Evolutionary conservation across 2,329 filamentous ascomycete genomes (phyloP), one percentile per base, ranked within the genome.

Genomic region (Arthroderma sp.): DNA sequence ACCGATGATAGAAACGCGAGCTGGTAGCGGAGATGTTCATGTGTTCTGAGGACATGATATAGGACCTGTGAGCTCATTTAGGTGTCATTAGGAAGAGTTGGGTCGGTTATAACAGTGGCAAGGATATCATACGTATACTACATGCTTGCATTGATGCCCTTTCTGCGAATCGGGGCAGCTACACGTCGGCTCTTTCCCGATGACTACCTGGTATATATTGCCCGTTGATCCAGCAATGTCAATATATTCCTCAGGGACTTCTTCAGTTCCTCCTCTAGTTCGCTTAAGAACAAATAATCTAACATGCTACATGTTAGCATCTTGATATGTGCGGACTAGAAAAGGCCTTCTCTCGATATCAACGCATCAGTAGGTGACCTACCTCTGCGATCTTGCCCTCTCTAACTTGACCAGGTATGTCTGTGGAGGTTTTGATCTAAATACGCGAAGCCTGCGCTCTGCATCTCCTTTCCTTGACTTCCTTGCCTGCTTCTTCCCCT

Each of bases 121-220:
- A 33, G 44, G 35, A 7, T 37, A 13, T 23, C 70, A 60, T 71
- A 79, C 79, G 64, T 83, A 84, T 49, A 80, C 69, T 44, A 83
- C 77, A 62, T 85, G 82, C 65, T 85, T 85, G 75, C 82, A 86
- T 63, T 82, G 79, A 47, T 80, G 79, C 3, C 81, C 78, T 58
- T 79, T 79, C 35, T 51, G 60, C 6, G 71, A 72, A 66, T 82
- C 77, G 0, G 79, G 79, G 65, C 81, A 84, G 57, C 74, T 74
- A 67, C 81, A 84, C 4, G 62, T 70, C 0, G 81, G 80, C 9
- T 74, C 63, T 55, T 78, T 77, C 58, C 70, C 67, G 56, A 86
- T 78, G 9, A 68, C 73, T 35, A 82, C 75, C n/a, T 73, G 77
- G 68, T 86, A 85, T 17, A 85, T 69, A 62, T 84, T 84, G 15